Evolutionary conservation across 2,329 filamentous ascomycete genomes (phyloP), one percentile per base, ranked within the genome.

Genomic region (Neofusicoccum cordaticola): DNA sequence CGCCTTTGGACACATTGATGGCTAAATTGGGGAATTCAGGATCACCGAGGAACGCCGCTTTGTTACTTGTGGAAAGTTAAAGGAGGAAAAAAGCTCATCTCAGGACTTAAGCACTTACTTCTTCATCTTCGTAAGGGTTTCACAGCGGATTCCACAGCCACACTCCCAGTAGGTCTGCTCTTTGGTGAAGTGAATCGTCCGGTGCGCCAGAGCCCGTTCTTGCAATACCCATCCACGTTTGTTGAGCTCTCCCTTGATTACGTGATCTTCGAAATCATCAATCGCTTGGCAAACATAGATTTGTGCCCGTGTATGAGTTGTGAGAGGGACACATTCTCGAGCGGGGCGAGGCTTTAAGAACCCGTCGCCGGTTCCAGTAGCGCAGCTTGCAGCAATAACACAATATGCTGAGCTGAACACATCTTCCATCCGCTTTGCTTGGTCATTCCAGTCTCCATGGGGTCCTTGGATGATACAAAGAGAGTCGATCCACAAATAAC

Each of bases 111-210:
- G 31, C 2, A 66, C 68, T 67, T 67, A 71, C 69, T 68, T 70
- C 15, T 56, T 50, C 68, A 70, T 66, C 22, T 53, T 68, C 0
- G 67, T 64, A 6, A 70, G 15, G 0, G 68, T 71, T 39, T 72
- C 70, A 34, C 71, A 72, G 13, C 69, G 63, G 2, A 72, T 62
- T 1, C 67, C 35, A 1, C 63, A 2, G 0, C 69, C 67, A 47
- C 73, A 74, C 52, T 74, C 72, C 56, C 67, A 75, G 48, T 74
- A 75, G 0, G 67, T 68, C 44, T 75, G 72, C 8, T 57, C 64
- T 3, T 69, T 56, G 0, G 70, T 69, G 44, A 73, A 74, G 65
- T 71, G 70, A n/a, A 74, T 71, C 1, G 69, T 72, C 6, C 72
- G 62, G 3, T 68, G 68, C 12, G 72, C 68, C 1, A 75, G 51